Base-by-base conservation (phyloP, 257 asterid genomes). In the Datura wrightii region DNA sequence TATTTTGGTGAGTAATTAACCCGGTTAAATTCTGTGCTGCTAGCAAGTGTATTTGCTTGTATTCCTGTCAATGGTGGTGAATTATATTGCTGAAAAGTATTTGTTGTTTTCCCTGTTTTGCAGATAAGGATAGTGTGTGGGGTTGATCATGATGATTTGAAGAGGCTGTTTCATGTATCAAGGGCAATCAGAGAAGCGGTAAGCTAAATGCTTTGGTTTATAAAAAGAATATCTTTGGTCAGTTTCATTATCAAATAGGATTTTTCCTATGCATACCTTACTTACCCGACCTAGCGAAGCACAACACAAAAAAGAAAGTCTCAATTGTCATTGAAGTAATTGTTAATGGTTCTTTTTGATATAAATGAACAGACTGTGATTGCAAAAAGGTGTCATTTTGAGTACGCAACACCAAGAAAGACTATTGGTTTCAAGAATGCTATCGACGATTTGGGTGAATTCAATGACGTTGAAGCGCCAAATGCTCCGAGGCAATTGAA, bases 131-230 rank as follows among this genome's bases (percentile, higher is more conserved):
- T 93, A 78, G 69, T 95, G 14, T 95, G 95, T 88, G 93, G 95
- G 3, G 98, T 95, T 55, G 97, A 93, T 36, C 99, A 95, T 56
- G 97, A 95, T 82, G 99, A 95, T 86, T 89, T 95, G 92, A 92
- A 90, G 84, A 89, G 87, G 50, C 89, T 95, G 70, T 85, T 91
- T 76, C 88, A 84, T 1, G 96, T 95, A 13, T 95, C 97, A 5
- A 93, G 85, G 69, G 15, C 92, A 2, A 71, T 95, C 0, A 88
- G 92, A 82, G 96, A 94, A 84, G 92, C 91, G 70, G 98, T 94
- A 79, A 89, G 72, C 14, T 65, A 0, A 19, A 15, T 24, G 2
- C 2, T 39, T 34, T 65, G 31, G 31, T 34, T 62, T 62, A 13
- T 8, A 59, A 59, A 58, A 58, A 5, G n/a, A 46, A 46, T 46